These are phyloP conservation scores for Beta lomatogona DNA, from an alignment of 179 eudicot genomes.

Conservation along the genomic window DNA sequence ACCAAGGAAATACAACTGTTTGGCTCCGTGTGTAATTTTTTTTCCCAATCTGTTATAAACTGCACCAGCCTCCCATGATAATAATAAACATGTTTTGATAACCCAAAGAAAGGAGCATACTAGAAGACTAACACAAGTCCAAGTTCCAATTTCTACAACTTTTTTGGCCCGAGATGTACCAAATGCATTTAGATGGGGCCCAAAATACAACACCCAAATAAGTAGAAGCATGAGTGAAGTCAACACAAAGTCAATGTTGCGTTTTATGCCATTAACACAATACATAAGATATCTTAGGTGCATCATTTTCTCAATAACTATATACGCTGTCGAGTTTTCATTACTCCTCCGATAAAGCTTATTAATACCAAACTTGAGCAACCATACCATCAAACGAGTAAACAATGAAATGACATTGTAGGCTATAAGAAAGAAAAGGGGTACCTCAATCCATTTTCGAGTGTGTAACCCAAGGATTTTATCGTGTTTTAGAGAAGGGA, in stretches of 20 bases:
- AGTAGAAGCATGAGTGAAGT: not conserved
- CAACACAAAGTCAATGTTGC: not conserved
- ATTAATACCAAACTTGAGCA: not conserved
- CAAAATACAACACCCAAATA: not conserved
- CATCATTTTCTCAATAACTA: not conserved
- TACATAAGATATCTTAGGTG: not conserved
- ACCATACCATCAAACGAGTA: conserved; percentile 17
- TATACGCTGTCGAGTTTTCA: not conserved
- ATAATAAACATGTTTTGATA: not conserved
- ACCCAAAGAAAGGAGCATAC: conserved; percentile 3
- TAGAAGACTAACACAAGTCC: not conserved
- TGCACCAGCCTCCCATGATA: conserved; percentile 1
- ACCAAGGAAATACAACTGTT: not conserved
- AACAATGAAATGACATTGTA: conserved; percentile 6
- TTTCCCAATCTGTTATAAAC: not conserved
- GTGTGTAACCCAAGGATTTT: not conserved
- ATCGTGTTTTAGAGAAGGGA: not conserved
- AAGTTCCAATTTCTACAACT: not conserved
- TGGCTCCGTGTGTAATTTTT: not conserved
- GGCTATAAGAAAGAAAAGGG: not conserved
- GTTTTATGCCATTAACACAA: conserved; percentile 14
- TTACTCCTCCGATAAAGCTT: not conserved
- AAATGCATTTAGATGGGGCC: not conserved
- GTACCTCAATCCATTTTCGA: not conserved
- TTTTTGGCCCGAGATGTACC: not conserved